Evolutionary conservation across 2,329 filamentous ascomycete genomes (phyloP), one percentile per base, ranked within the genome.

Genomic region (Penicillium occitanis): DNA sequence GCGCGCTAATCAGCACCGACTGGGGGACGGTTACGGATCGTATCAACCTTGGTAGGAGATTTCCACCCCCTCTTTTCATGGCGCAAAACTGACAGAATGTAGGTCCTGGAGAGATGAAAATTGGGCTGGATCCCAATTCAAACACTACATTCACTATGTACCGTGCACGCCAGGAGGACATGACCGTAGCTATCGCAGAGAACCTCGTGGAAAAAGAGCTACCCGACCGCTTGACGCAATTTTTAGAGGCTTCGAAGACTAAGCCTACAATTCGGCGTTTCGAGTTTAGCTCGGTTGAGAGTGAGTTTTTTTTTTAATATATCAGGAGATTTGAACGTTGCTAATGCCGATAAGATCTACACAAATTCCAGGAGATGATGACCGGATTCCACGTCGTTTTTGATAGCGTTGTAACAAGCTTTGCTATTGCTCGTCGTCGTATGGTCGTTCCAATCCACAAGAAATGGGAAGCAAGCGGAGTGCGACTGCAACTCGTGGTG

Each of bases 391-490:
- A 83, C 30, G 91, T 97, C 17, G 79, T 90, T 7, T 93, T 89
- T 70, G 90, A 92, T 74, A 87, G 79, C 6, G 78, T 91, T 62
- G 92, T 92, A 5, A 83, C 85, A 7, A 88, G 87, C 0, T 91
- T 97, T 76, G 88, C 90, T 66, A 96, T 97, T 70, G 89, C 93
- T 1, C 88, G 93, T 35, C 88, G 91, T 59, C 87, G 91, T 70
- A 95, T 93, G 90, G 91, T 97, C 13, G 92, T 96, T 17, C 92
- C 92, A 0, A 94, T 97, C 70, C 91, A 96, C 81, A 96, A 97
- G 80, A 95, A 95, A 77, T 96, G 92, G 91, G 92, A 96, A 74
- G 91, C 93, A 2, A 87, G 85, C n/a, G 85, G 85, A 44, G 91
- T 91, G 8, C 88, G 93, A 42, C 83, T 97, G 7, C 93, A 97